Base-by-base conservation (phyloP, 1,284 basidiomycete species). In the Microstroma glucosiphilum region DNA sequence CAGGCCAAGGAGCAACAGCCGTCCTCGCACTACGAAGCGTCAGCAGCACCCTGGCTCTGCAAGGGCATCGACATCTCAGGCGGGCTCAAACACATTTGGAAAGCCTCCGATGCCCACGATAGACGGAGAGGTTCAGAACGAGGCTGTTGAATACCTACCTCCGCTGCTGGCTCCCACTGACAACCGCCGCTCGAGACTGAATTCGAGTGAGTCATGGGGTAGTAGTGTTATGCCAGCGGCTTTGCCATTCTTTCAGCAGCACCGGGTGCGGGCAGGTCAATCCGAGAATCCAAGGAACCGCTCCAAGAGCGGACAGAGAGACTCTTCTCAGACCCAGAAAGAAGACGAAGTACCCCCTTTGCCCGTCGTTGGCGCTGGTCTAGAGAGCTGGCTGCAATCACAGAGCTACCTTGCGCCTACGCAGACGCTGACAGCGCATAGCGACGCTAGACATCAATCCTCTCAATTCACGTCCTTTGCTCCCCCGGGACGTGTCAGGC, bases 401-500 rank as follows among this genome's bases (percentile, higher is more conserved):
- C 61, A 62, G 43, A 56, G 48, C 49, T 23, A n/a, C 40, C 57
- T 15, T 30, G 60, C 60, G 23, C 43, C 56, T 3, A 21, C 57
- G 7, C 43, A 48, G 25, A 3, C 57, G 19, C 25, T 15, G 23
- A 6, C 26, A n/a, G n/a, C 17, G n/a, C 30, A 6, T 21, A 46
- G n/a, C n/a, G 46, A 23, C 12, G 23, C 46, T 6, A 63, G 30
- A 9, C 30, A 37, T 37, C 30, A 37, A 9, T 4, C 30, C 30
- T 37, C 30, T 9, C 30, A 37, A 37, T 37, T 72, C 11, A 63
- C 67, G 4, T 51, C 67, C 4, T 60, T 69, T 15, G 61, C 66
- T 1, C 60, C 67, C 0, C 58, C 60, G 17, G 66, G 65, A 19
- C 60, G 55, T 2, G 23, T 58, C 4, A 51, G 66, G 6, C 60